phyloP scores from a whole-genome alignment of 345 rosid species.

The Eucalyptus microcorys region DNA sequence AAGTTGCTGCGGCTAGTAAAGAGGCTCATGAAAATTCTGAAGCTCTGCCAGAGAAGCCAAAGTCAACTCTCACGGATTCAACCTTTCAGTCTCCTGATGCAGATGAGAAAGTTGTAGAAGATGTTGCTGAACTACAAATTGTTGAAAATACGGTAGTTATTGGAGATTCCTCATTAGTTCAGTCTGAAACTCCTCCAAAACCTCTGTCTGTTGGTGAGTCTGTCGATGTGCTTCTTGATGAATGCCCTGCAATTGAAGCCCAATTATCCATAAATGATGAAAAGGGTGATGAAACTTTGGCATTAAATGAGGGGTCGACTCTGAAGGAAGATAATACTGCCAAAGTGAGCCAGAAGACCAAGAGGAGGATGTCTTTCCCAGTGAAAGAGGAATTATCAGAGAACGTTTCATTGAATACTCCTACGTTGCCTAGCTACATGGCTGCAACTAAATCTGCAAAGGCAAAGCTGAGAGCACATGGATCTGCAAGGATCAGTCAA shows the following conservation, averaged over 20 bases:
- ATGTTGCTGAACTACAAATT: background rate
- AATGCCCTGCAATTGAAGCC: background rate
- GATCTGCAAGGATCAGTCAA: conserved; percentile 2
- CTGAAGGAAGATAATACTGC: background rate
- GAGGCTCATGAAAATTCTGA: background rate
- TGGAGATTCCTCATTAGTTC: background rate
- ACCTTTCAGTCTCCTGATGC: background rate
- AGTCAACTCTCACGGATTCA: background rate
- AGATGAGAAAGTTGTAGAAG: background rate
- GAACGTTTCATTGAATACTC: background rate
- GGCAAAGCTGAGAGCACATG: conserved; percentile 3
- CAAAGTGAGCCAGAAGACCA: background rate
- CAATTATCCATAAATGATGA: background rate
- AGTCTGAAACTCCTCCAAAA: background rate
- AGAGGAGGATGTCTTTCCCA: conserved; percentile 2
- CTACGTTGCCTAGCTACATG: conserved; percentile 9
- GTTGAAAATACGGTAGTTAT: background rate
- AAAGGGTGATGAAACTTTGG: background rate
- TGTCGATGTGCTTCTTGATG: background rate
- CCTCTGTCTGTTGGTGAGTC: background rate
- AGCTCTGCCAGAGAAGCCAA: background rate
- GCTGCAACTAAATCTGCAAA: conserved; percentile 17
- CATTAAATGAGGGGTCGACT: background rate
- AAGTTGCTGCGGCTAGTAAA: background rate
- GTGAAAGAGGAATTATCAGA: conserved; percentile 1